Base-by-base conservation (phyloP, 306 rosid genomes). In the Rosa chinensis region DNA sequence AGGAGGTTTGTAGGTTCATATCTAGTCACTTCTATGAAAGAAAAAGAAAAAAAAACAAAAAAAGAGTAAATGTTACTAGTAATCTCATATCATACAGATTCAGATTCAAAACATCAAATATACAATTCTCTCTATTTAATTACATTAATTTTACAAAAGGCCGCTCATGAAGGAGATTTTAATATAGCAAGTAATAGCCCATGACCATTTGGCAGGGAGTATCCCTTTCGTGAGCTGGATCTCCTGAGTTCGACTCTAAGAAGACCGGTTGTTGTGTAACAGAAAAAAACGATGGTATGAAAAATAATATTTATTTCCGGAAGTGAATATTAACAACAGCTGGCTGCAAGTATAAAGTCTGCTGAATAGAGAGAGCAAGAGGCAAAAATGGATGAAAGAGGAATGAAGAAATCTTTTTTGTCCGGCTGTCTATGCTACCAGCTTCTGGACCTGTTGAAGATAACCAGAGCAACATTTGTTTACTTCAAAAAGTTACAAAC, bases 311-410 rank as follows among this genome's bases (percentile, higher is more conserved):
- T 89, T 82, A 94, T 87, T 91, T 88, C 84, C 98, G 91, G 78
- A 90, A 91, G 86, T 95, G 99, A 83, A 92, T 89, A 81, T 95
- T 95, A 88, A 95, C 89, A 74, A 92, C 98, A 11, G 95, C 80
- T 79, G 98, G 89, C 78, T 91, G 94, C 86, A 90, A 79, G 88
- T 71, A 89, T 66, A 86, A 25, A 44, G 92, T 89, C 86, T 93
- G 97, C 75, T 95, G 98, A 80, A 95, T 84, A 76, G 99, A 92
- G 45, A 95, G 89, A 75, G 94, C 99, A 9, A 95, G 84, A 28
- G 98, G 99, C 83, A 89, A 88, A 91, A 80, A 85, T 79, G 98
- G 99, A 87, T 95, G 99, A 81, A 95, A 95, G 62, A 95, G 83
- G 80, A 95, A 95, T 6, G 96, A 89, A 11, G 94, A 90, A 21